A percentile compares a stretch with the other conserved stretches of the same genome.
These are phyloP conservation scores for Xylaria sp. DNA, from an alignment of 2,329 filamentous ascomycete species.

Conservation along the genomic window DNA sequence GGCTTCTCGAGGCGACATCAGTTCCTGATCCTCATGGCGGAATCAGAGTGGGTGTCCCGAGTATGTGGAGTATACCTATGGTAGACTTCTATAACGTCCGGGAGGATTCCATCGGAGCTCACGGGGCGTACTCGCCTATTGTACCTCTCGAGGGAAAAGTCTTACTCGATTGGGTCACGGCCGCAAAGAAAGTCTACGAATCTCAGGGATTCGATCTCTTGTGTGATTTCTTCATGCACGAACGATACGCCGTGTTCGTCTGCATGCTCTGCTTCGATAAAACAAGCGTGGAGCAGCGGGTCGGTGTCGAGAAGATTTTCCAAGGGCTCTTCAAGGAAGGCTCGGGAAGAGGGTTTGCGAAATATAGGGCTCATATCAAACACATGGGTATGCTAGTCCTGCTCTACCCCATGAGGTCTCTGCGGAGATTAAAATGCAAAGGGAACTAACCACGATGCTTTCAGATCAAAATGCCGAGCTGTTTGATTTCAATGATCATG, in stretches of 20 bases:
- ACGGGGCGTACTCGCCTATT: constrained; percentile 53
- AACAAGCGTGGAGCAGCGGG: constrained; percentile 52
- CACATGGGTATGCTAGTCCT: constrained; percentile 51
- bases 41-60: constrained; percentile 52
- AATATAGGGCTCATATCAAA: constrained; percentile 53
- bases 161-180: constrained; percentile 55
- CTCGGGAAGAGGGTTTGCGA: constrained; percentile 51
- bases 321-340: constrained; percentile 50
- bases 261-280: constrained; percentile 61
- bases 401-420: neutral
- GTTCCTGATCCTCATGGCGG: constrained; percentile 50
- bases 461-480: constrained; percentile 52
- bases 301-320: constrained; percentile 51
- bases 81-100: constrained; percentile 51
- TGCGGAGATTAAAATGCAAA: neutral
- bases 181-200: constrained; percentile 55
- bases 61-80: constrained; percentile 52
- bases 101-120: constrained; percentile 48
- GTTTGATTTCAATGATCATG: constrained; percentile 53
- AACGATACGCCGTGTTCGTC: constrained; percentile 58
- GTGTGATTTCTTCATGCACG: constrained; percentile 61
- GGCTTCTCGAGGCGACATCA: constrained; percentile 52
- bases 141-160: constrained; percentile 52
- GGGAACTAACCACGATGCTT: neutral
- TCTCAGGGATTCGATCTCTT: constrained; percentile 56